A percentile compares a stretch with the other conserved stretches of the same genome.
These are phyloP conservation scores for Bryum argenteum DNA, from an alignment of 225 moss, liverwort and hornwort species.

Conservation along the genomic window DNA sequence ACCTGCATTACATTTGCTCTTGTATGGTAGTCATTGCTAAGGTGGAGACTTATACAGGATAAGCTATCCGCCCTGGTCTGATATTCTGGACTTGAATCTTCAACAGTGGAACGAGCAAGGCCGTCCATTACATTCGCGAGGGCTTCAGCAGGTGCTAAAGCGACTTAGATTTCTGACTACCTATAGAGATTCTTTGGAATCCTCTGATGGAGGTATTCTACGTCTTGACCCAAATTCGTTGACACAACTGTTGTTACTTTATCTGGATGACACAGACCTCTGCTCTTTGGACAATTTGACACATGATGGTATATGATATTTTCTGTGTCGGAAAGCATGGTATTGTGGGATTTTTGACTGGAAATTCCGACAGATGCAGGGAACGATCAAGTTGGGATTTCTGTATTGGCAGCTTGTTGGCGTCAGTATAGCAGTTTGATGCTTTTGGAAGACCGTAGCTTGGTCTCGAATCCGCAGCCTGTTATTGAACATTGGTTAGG, in stretches of 20 bases:
- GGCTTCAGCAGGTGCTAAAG: conserved; percentile 77
- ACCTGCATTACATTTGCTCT: conserved; percentile 8
- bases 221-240: conserved; percentile 2
- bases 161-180: conserved; percentile 66
- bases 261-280: conserved; percentile 13
- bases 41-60: neutral
- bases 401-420: conserved; percentile 92
- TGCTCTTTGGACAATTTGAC: conserved; percentile 8
- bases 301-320: conserved; percentile 11
- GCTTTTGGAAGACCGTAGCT: conserved; percentile 66
- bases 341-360: conserved; percentile 16
- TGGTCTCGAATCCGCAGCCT: conserved; percentile 70
- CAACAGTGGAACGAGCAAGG: conserved; percentile 77
- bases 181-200: conserved; percentile 74
- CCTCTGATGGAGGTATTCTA: conserved; percentile 54
- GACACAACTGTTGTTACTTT: neutral
- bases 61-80: conserved; percentile 10
- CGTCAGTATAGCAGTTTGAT: conserved; percentile 78
- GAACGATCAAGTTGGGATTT: conserved; percentile 65
- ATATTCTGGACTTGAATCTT: conserved; percentile 13
- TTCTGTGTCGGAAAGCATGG: conserved; percentile 11
- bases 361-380: conserved; percentile 40
- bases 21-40: conserved; percentile 14
- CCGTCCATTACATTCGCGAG: conserved; percentile 83
- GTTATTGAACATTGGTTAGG: conserved; percentile 84